These are phyloP conservation scores for Cichorium intybus DNA, from an alignment of 140 eudicot species.

Conservation along the genomic window DNA sequence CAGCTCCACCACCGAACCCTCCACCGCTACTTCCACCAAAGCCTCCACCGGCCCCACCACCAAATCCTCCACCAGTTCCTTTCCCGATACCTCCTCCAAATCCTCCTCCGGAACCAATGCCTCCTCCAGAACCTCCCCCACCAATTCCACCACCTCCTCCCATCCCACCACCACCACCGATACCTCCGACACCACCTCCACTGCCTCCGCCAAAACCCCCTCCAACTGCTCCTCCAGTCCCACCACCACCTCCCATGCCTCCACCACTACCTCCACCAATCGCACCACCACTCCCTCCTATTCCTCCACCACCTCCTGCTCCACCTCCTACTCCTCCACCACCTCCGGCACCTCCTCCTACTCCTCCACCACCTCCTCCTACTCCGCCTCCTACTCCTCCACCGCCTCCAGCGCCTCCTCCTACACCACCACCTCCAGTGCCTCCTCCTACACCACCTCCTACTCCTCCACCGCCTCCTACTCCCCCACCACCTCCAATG, in stretches of 20 bases:
- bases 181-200: conserved; percentile 30
- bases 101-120: conserved; percentile 38
- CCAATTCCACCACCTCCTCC: conserved; percentile 29
- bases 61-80: conserved; percentile 29
- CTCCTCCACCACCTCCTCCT: conserved; percentile 11
- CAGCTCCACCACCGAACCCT: conserved; percentile 32
- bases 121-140: conserved; percentile 26
- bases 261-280: conserved; percentile 28
- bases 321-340: conserved; percentile 21
- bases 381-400: conserved; percentile 14
- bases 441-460: conserved; percentile 15
- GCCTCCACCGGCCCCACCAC: conserved; percentile 37
- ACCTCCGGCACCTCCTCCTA: not conserved
- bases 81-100: conserved; percentile 24
- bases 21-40: conserved; percentile 28
- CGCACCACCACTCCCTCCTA: conserved; percentile 14
- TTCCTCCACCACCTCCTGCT: conserved; percentile 19
- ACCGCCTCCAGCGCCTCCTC: conserved; percentile 16
- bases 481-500: not conserved
- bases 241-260: conserved; percentile 29
- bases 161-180: conserved; percentile 28
- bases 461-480: conserved; percentile 4
- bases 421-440: conserved; percentile 20
- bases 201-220: conserved; percentile 36
- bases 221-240: conserved; percentile 32